Conservation (phyloP, 495 filamentous ascomycete species). For the Aspergillus steynii region DNA sequence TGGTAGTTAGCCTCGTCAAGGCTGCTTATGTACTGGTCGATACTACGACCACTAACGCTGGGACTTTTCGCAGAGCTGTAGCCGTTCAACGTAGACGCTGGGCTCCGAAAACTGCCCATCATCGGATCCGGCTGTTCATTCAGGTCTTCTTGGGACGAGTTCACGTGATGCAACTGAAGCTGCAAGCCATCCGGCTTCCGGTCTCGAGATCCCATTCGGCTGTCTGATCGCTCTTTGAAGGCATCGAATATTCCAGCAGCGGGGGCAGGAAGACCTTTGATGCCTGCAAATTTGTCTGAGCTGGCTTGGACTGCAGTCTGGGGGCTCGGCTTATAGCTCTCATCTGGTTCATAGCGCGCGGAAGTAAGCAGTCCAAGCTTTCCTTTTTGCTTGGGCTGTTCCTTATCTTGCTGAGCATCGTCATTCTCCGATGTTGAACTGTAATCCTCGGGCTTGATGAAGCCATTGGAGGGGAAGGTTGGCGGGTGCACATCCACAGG, state of each 20-base stretch:
- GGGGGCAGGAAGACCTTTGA: slow-evolving; percentile 62
- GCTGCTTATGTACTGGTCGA: slow-evolving; percentile 87
- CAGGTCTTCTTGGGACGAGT: slow-evolving; percentile 30
- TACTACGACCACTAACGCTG: slow-evolving; percentile 60
- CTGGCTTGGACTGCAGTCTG: slow-evolving; percentile 53
- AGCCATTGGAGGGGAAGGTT: slow-evolving; percentile 38
- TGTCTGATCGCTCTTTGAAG: slow-evolving; percentile 58
- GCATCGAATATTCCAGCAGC: slow-evolving; percentile 53
- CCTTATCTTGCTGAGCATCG: slow-evolving; percentile 33
- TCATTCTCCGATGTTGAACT: slow-evolving; percentile 49
- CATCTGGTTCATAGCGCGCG: slow-evolving; percentile 49
- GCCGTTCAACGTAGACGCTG: slow-evolving; percentile 48
- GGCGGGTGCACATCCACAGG: slow-evolving; percentile 58
- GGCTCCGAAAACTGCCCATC: slow-evolving; percentile 47
- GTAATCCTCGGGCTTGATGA: slow-evolving; percentile 47
- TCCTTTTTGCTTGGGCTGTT: slow-evolving; percentile 29
- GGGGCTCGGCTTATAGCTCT: slow-evolving; percentile 46
- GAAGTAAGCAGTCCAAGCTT: slow-evolving; percentile 47
- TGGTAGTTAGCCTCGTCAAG: slow-evolving; percentile 73
- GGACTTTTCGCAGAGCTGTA: slow-evolving; percentile 51
- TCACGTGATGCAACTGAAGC: slow-evolving; percentile 64
- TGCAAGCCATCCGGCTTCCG: slow-evolving; percentile 83
- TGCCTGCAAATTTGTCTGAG: slow-evolving; percentile 38
- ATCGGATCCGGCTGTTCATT: slow-evolving; percentile 25
- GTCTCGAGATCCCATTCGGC: slow-evolving; percentile 70